Percentiles rank a stretch among this genome's conserved stretches.
These are phyloP conservation scores for Vicia villosa DNA, from an alignment of 306 rosid species.

Conservation along the genomic window DNA sequence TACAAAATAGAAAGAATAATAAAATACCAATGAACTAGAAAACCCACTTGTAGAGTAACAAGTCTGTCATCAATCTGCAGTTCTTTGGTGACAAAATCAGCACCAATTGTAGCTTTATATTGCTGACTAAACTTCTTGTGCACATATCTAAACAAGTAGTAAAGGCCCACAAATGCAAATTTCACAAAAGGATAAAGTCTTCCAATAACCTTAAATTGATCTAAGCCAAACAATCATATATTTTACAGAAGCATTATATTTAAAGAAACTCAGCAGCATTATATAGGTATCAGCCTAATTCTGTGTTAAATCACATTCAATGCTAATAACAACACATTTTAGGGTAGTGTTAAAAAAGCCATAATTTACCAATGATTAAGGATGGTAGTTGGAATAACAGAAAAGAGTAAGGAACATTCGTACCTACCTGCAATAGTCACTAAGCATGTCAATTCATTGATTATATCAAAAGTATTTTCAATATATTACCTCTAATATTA, in stretches of 20 bases:
- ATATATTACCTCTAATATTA: background rate
- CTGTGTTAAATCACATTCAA: background rate
- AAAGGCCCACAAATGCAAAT: slow-evolving; percentile 39
- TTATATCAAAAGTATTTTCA: background rate
- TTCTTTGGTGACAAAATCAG: slow-evolving; percentile 93
- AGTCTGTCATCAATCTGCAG: slow-evolving; percentile 90
- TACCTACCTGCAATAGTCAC: background rate
- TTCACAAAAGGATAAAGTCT: background rate
- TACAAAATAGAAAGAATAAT: background rate
- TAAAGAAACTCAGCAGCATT: background rate
- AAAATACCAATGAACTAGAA: slow-evolving; percentile 41
- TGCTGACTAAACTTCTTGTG: slow-evolving; percentile 93
- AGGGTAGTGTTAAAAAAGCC: background rate
- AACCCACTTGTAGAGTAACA: slow-evolving; percentile 86
- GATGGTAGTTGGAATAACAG: no score
- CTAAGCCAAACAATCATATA: background rate
- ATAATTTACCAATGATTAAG: background rate
- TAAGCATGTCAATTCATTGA: background rate
- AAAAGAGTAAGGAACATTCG: background rate
- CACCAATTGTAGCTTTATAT: slow-evolving; percentile 96
- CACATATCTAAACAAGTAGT: slow-evolving; percentile 66
- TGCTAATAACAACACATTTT: background rate
- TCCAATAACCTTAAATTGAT: background rate
- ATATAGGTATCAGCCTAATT: background rate
- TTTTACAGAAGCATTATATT: no score